Conservation (phyloP, 176 grass and related monocot species). For the Triticum monococcum region DNA sequence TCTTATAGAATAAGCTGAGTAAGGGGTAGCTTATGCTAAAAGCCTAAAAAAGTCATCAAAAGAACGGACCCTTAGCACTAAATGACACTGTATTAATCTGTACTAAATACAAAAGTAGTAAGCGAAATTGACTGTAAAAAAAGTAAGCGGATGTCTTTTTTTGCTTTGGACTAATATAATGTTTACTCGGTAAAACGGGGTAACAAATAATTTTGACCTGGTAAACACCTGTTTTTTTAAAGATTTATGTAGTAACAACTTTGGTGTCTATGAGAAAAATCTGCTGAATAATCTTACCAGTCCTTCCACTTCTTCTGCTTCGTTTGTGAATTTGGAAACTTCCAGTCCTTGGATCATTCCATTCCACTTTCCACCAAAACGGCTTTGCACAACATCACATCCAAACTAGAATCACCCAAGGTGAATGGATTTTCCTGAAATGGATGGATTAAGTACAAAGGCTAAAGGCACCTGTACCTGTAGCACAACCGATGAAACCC, state of each 20-base stretch:
- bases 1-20: no score
- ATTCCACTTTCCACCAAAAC: no score
- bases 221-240: no score
- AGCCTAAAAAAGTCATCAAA: no score
- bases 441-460: no score
- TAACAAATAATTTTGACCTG: background rate
- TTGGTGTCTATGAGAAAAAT: background rate
- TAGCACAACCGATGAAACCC: no score
- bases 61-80: background rate
- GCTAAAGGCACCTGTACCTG: no score
- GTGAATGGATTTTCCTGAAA: no score
- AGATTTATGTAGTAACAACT: background rate
- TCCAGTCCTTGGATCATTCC: no score
- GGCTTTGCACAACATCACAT: background rate
- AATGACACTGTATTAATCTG: background rate
- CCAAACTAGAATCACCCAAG: background rate
- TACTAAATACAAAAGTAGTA: background rate
- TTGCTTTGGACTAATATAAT: background rate
- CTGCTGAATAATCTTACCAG: background rate
- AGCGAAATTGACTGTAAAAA: background rate
- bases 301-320: no score
- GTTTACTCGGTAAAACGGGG: background rate
- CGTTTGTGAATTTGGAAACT: no score
- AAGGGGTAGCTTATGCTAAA: no score
- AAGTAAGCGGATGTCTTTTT: background rate